A percentile compares a stretch with the other conserved stretches of the same genome.
These are phyloP conservation scores for Geotrichum reessii DNA, from an alignment of 1,139 yeast genomes.

Conservation along the genomic window DNA sequence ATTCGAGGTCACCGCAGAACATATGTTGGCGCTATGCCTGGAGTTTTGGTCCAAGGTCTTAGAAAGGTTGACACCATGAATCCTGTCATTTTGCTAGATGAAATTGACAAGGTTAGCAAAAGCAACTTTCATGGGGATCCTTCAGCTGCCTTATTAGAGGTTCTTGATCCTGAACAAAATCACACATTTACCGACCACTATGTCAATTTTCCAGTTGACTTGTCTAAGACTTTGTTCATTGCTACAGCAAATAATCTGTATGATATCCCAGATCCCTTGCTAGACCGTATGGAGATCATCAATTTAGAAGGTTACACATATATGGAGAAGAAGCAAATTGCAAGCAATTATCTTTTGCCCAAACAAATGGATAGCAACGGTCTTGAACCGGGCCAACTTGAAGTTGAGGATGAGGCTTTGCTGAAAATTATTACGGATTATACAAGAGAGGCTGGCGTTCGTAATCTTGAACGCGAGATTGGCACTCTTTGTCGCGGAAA, in stretches of 20 bases:
- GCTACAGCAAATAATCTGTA: slow-evolving; percentile 88
- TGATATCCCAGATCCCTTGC: slow-evolving; percentile 68
- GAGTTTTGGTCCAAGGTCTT: slow-evolving; percentile 71
- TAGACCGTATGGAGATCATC: slow-evolving; percentile 83
- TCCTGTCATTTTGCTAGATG: slow-evolving; percentile 85
- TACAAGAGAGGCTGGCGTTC: slow-evolving; percentile 84
- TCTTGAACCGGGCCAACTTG: slow-evolving; percentile 42
- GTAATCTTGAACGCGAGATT: slow-evolving; percentile 66
- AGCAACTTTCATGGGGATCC: slow-evolving; percentile 75
- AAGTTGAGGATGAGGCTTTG: slow-evolving; percentile 45
- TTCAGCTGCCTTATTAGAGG: slow-evolving; percentile 83
- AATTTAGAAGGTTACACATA: slow-evolving; percentile 77
- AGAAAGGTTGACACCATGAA: slow-evolving; percentile 76
- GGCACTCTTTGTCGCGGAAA: slow-evolving; percentile 74
- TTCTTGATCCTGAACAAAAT: slow-evolving; percentile 89
- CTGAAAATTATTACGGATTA: slow-evolving; percentile 62
- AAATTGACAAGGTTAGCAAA: slow-evolving; percentile 71
- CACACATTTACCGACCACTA: slow-evolving; percentile 75
- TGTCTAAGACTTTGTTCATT: slow-evolving; percentile 76
- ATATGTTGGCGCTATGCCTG: slow-evolving; percentile 93
- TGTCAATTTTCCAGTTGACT: slow-evolving; percentile 79
- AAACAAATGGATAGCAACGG: slow-evolving; percentile 73
- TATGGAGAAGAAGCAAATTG: slow-evolving; percentile 72
- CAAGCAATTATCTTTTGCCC: slow-evolving; percentile 66
- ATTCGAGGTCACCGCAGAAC: slow-evolving; percentile 90